phyloP scores from a whole-genome alignment of 2,329 filamentous ascomycete genomes.

The Fusarium illudens region DNA sequence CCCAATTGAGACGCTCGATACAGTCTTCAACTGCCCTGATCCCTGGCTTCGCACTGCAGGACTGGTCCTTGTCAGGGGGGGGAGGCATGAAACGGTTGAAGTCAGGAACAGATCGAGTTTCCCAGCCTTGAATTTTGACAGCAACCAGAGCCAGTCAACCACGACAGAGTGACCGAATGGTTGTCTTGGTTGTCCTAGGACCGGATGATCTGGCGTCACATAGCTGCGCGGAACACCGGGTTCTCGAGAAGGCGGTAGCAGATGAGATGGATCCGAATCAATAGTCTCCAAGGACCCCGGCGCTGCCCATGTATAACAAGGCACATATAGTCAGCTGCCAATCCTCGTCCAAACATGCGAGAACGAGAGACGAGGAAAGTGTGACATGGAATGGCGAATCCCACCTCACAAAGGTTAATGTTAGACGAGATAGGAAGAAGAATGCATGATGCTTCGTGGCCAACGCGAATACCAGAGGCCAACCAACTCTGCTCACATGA shows the following conservation, averaged over 20 bases:
- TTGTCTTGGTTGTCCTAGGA: slow-evolving; percentile 5
- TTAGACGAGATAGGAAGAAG: neutral
- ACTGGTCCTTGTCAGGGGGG: slow-evolving; percentile 26
- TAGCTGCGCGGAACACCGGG: slow-evolving; percentile 1
- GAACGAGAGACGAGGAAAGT: slow-evolving; percentile 19
- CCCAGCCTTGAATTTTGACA: slow-evolving; percentile 16
- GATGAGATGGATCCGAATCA: slow-evolving; percentile 26
- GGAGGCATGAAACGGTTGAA: slow-evolving; percentile 35
- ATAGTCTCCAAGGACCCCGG: slow-evolving; percentile 29
- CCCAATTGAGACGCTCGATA: slow-evolving; percentile 30
- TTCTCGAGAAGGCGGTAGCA: neutral
- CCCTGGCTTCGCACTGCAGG: slow-evolving; percentile 19
- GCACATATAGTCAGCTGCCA: slow-evolving; percentile 32
- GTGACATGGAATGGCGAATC: slow-evolving; percentile 10
- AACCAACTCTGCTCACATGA: neutral
- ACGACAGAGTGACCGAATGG: neutral
- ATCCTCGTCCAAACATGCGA: slow-evolving; percentile 2
- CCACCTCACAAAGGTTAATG: slow-evolving; percentile 7
- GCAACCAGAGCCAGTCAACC: neutral
- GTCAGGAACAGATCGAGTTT: slow-evolving; percentile 21
- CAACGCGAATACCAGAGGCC: neutral
- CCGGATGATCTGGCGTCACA: slow-evolving; percentile 12
- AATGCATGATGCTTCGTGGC: neutral
- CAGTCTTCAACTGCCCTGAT: slow-evolving; percentile 19
- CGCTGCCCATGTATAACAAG: slow-evolving; percentile 23